These are phyloP conservation scores for Thelephora aurantiotincta DNA, from an alignment of 768 basidiomycete genomes.

Conservation along the genomic window DNA sequence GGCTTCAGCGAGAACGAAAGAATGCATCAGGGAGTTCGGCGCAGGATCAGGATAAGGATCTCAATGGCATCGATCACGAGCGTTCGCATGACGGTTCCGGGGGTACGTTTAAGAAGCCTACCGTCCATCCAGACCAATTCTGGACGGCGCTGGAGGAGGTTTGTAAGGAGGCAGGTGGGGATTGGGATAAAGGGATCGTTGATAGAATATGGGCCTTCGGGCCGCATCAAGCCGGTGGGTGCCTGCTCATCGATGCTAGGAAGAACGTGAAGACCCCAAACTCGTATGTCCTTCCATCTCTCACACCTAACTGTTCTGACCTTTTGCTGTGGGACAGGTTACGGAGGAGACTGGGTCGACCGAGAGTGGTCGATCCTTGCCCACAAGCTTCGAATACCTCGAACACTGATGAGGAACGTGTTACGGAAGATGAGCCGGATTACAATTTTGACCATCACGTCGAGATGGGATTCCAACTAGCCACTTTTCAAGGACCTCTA, in stretches of 20 bases:
- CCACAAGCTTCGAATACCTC: neutral
- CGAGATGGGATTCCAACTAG: conserved; percentile 91
- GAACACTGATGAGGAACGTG: conserved; percentile 16
- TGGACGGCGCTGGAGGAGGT: conserved; percentile 57
- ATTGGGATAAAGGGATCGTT: conserved; percentile 55
- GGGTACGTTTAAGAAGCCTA: conserved; percentile 46
- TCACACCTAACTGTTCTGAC: neutral
- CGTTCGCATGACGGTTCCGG: conserved; percentile 34
- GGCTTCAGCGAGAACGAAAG: conserved; percentile 37
- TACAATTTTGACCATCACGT: conserved; percentile 71
- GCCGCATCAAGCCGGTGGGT: conserved; percentile 75
- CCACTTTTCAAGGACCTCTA: conserved; percentile 85
- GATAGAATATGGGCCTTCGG: conserved; percentile 87
- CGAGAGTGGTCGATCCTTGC: conserved; percentile 16
- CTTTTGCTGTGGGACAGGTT: conserved; percentile 25
- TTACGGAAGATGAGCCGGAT: conserved; percentile 10
- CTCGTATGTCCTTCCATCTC: conserved; percentile 34
- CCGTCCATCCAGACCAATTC: conserved; percentile 61
- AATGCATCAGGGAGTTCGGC: conserved; percentile 7
- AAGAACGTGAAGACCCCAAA: conserved; percentile 23
- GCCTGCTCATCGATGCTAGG: conserved; percentile 69
- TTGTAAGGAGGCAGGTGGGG: conserved; percentile 51
- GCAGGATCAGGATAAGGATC: conserved; percentile 19
- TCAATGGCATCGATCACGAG: conserved; percentile 23
- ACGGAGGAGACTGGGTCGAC: conserved; percentile 30